A percentile compares a stretch with the other conserved stretches of the same genome.
These are phyloP conservation scores for Primulina huaijiensis DNA, from an alignment of 257 asterid genomes.

Conservation along the genomic window DNA sequence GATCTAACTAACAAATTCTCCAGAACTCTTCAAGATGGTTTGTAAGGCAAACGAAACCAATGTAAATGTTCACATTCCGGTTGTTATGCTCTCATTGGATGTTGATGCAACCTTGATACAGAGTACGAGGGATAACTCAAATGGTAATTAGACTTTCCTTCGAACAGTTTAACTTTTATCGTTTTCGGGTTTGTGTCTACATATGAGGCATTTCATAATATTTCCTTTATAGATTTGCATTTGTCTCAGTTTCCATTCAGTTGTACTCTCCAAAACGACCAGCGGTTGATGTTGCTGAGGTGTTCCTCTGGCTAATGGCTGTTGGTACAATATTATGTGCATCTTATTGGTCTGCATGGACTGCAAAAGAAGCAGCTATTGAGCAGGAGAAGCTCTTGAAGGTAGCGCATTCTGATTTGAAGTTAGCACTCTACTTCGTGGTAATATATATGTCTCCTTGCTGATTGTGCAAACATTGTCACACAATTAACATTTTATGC, in stretches of 20 bases:
- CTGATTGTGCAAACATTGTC: slow-evolving; percentile 7
- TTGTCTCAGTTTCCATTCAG: slow-evolving; percentile 69
- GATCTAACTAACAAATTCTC: slow-evolving; percentile 8
- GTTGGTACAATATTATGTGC: slow-evolving; percentile 82
- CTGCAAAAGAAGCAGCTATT: slow-evolving; percentile 75
- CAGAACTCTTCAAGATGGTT: slow-evolving; percentile 99
- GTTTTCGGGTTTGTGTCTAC: background rate
- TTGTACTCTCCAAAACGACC: slow-evolving; percentile 89
- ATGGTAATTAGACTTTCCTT: slow-evolving; percentile 46
- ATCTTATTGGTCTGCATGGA: slow-evolving; percentile 98
- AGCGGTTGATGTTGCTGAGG: slow-evolving; percentile 86
- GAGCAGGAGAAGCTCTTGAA: slow-evolving; percentile 80
- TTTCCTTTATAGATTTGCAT: slow-evolving; percentile 16
- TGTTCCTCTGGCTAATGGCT: slow-evolving; percentile 92
- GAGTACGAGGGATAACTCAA: slow-evolving; percentile 46
- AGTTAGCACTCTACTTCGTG: slow-evolving; percentile 8
- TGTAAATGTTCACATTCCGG: slow-evolving; percentile 63
- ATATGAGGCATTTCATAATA: slow-evolving; percentile 5
- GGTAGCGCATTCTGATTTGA: slow-evolving; percentile 35
- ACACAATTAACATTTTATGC: slow-evolving; percentile 9
- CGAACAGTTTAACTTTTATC: background rate
- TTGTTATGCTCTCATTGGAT: slow-evolving; percentile 92
- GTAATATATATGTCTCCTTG: background rate
- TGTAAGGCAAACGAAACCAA: slow-evolving; percentile 76
- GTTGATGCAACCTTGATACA: slow-evolving; percentile 71